Percentiles rank a stretch among this genome's conserved stretches.
Evolutionary conservation across 140 eudicot genomes (phyloP).

Genomic region (Anethum foeniculum): DNA sequence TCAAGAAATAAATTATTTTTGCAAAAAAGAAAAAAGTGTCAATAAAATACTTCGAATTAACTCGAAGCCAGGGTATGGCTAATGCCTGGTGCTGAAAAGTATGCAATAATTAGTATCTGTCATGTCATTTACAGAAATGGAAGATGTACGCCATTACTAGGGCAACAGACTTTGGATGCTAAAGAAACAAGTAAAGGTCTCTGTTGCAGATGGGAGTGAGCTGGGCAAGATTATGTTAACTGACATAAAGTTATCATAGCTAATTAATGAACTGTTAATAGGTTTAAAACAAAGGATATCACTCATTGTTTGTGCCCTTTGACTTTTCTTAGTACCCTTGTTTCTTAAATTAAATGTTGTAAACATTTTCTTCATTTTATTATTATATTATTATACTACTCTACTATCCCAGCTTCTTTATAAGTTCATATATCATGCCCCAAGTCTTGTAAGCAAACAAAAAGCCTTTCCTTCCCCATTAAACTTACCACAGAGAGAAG

Average conservation of each 20-base stretch:
- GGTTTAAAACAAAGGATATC: neutral
- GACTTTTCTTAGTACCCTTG: neutral
- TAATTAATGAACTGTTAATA: neutral
- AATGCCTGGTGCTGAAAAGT: slow-evolving; percentile 4
- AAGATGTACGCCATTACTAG: slow-evolving; percentile 8
- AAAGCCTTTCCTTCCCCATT: slow-evolving; percentile 15
- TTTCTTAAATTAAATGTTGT: neutral
- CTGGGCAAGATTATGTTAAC: neutral
- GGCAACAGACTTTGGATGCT: slow-evolving; percentile 6
- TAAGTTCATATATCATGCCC: neutral
- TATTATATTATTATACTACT: neutral
- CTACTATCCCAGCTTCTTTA: neutral
- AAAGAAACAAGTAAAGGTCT: neutral
- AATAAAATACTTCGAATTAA: too few relatives aligned
- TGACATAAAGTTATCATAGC: neutral
- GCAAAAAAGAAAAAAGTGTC: too few relatives aligned
- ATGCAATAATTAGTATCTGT: neutral
- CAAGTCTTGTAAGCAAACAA: slow-evolving; percentile 15
- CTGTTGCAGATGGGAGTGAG: slow-evolving; percentile 9
- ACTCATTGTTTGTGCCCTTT: neutral
- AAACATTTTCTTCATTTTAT: neutral
- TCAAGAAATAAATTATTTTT: too few relatives aligned
- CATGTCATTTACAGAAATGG: slow-evolving; percentile 5
- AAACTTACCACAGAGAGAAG: neutral
- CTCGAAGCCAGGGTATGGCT: neutral